Evolutionary conservation across 495 filamentous ascomycete genomes (phyloP), one percentile per base, ranked within the genome.

Genomic region (Letharia lupina): DNA sequence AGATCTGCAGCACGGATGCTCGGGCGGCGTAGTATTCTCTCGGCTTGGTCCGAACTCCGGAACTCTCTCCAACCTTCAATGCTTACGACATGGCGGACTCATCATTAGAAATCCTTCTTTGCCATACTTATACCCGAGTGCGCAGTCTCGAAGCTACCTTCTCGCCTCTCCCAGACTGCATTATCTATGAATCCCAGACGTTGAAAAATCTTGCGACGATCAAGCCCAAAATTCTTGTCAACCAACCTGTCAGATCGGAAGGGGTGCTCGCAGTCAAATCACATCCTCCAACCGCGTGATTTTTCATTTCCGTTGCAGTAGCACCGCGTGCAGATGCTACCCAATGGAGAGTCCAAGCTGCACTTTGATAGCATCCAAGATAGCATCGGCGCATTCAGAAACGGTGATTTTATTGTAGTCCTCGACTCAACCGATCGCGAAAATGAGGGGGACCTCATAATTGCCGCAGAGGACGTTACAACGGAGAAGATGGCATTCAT

Each of bases 371-470:
- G 84, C 61, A 96, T 98, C 77, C 87, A 90, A 65, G 91, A 96
- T 66, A 84, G 89, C 45, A 85, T 96, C 69, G 79, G 80, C 67
- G 91, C 93, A 47, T 96, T 96, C 76, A 84, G 91, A 96, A 92
- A 84, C 69, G 93, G 91, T 75, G 85, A 98, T 75, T 98, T 98
- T 83, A 90, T 98, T 73, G 84, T 98, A 62, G 91, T 96, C 31
- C 90, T 98, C 67, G 95, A 98, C 78, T 88, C 88, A 66, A 84
- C 88, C 59, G 82, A 86, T 64, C 93, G 94, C 73, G 95, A 98
- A 75, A 98, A 98, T 77, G 95, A 98, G 81, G 95, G 91, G 71
- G 94, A 98, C 78, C 87, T 98, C 37, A 96, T 98, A 75, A 93
- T 97, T 71, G 91, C 95, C 61, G 95, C 92, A 33, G 81, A 91